Conservation (phyloP, 2,329 filamentous ascomycete species). For the Lasiodiplodia citricola region DNA sequence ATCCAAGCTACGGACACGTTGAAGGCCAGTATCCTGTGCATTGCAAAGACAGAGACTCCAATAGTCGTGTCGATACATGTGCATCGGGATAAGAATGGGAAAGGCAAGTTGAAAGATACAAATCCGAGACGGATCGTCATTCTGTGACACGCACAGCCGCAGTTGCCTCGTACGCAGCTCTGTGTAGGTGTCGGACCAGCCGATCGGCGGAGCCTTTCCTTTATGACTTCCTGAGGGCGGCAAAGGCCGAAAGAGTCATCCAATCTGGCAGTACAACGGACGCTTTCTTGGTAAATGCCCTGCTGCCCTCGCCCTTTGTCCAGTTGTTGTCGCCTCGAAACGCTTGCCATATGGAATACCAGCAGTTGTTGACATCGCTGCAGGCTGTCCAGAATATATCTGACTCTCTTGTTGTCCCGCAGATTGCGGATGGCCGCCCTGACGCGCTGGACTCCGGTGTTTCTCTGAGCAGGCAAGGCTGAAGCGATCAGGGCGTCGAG, state of each 20-base stretch:
- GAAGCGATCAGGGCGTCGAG: background rate
- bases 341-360: background rate
- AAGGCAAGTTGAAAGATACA: background rate
- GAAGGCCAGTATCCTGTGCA: background rate
- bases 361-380: background rate
- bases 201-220: background rate
- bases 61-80: background rate
- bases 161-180: background rate
- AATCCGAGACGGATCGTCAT: background rate
- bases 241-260: no score
- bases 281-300: no score
- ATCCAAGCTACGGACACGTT: background rate
- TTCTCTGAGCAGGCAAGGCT: background rate
- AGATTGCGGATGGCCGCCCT: background rate
- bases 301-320: no score
- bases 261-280: no score
- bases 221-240: no score
- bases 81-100: background rate
- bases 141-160: background rate
- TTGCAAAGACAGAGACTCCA: background rate
- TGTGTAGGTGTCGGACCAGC: background rate
- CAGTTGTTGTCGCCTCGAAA: background rate
- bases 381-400: background rate
- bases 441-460: background rate
- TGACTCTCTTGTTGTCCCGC: background rate